Conservation (phyloP, 768 basidiomycete genomes). For the Rhizopogon vinicolor region DNA sequence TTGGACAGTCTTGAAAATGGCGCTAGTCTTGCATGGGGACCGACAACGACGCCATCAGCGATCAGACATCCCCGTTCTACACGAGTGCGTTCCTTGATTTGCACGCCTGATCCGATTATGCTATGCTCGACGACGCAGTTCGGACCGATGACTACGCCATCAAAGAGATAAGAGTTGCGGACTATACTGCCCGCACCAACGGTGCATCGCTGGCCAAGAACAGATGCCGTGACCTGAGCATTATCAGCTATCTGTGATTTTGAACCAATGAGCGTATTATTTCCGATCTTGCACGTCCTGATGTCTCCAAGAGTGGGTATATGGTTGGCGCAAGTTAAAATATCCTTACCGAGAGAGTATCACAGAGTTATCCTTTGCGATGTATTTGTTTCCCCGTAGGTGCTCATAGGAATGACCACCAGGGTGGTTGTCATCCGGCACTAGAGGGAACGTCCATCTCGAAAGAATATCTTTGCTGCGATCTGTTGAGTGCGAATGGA, state of each 20-base stretch:
- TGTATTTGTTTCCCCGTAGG: constrained; percentile 83
- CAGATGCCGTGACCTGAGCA: constrained; percentile 63
- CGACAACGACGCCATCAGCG: constrained; percentile 76
- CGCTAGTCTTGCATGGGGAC: constrained; percentile 59
- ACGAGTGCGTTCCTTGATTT: constrained; percentile 58
- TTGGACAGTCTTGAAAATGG: constrained; percentile 75
- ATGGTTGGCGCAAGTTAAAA: not conserved
- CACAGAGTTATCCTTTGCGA: constrained; percentile 75
- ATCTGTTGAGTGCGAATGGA: constrained; percentile 3
- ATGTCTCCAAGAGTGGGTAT: not conserved
- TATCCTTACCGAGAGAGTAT: constrained; percentile 69
- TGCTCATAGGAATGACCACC: constrained; percentile 81
- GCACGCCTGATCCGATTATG: constrained; percentile 78
- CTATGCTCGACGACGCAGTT: constrained; percentile 70
- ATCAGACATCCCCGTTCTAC: constrained; percentile 79
- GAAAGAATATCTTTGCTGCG: constrained; percentile 87
- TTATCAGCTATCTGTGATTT: constrained; percentile 62
- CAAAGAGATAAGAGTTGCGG: constrained; percentile 78
- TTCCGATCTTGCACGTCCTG: constrained; percentile 80
- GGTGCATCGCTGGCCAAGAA: constrained; percentile 70
- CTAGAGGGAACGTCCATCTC: constrained; percentile 93
- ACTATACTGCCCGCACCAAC: constrained; percentile 72
- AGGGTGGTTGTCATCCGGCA: constrained; percentile 92
- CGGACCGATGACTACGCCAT: constrained; percentile 66
- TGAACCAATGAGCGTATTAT: constrained; percentile 84